These are phyloP conservation scores for Persicaria maculosa DNA, from an alignment of 148 eudicot species.

Conservation along the genomic window DNA sequence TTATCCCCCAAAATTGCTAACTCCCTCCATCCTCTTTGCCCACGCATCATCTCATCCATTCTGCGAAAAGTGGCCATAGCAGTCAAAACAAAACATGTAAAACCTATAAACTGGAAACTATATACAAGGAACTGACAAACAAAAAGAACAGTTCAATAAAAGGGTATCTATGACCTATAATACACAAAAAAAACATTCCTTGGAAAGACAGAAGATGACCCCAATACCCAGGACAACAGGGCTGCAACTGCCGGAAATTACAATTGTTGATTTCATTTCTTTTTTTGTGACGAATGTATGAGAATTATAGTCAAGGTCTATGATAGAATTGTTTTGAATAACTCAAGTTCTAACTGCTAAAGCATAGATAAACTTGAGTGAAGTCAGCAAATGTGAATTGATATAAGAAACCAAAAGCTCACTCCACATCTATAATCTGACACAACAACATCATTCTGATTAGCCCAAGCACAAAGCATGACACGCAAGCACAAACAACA, in stretches of 20 bases:
- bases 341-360: not conserved
- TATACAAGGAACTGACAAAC: not conserved
- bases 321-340: not conserved
- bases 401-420: not conserved
- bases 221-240: no score
- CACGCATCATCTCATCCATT: slow-evolving; percentile 99
- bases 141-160: not conserved
- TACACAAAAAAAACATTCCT: not conserved
- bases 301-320: no score
- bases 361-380: not conserved
- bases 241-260: not conserved
- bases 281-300: no score
- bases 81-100: not conserved
- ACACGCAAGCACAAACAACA: no score
- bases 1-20: slow-evolving; percentile 89
- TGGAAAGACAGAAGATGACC: no score
- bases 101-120: not conserved
- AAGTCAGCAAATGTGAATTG: not conserved
- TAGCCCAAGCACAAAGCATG: no score
- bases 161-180: not conserved
- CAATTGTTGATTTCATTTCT: no score
- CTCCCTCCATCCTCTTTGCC: slow-evolving; percentile 99
- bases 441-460: no score
- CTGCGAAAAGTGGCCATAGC: slow-evolving; percentile 33
- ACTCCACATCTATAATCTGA: not conserved